Evolutionary conservation across 176 grass and related monocot genomes (phyloP).

Genomic region (Rhynchospora pubera): DNA sequence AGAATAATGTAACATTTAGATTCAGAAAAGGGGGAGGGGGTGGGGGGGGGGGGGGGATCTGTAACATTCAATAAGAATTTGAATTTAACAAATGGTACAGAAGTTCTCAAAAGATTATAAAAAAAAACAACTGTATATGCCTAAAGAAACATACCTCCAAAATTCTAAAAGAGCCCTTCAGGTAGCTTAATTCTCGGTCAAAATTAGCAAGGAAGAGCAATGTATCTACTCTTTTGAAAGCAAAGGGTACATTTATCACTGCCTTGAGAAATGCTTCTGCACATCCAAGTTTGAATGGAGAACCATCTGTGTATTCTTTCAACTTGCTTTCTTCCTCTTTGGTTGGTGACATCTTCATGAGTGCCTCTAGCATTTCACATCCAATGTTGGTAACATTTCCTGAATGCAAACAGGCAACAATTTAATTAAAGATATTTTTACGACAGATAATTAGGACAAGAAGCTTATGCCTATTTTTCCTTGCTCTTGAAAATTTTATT

Average conservation of each 20-base stretch:
- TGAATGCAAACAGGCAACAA: conserved; percentile 27
- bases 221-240: conserved; percentile 68
- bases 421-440: not conserved
- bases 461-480: not conserved
- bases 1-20: not conserved
- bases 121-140: not conserved
- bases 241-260: conserved; percentile 63
- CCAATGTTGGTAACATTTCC: conserved; percentile 64
- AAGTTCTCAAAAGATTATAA: not conserved
- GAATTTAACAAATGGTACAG: not conserved
- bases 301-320: conserved; percentile 56
- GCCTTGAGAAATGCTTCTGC: conserved; percentile 76
- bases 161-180: conserved; percentile 75
- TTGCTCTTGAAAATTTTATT: not conserved
- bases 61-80: not conserved
- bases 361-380: conserved; percentile 59
- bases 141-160: conserved; percentile 51
- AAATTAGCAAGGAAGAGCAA: conserved; percentile 90
- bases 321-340: conserved; percentile 87
- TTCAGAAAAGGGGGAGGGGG: not conserved
- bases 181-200: conserved; percentile 61
- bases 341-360: conserved; percentile 79
- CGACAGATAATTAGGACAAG: not conserved
- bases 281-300: conserved; percentile 50
- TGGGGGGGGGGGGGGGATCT: too few species aligned